phyloP scores from a whole-genome alignment of 75 land plant species.

The Azolla pinnata region DNA sequence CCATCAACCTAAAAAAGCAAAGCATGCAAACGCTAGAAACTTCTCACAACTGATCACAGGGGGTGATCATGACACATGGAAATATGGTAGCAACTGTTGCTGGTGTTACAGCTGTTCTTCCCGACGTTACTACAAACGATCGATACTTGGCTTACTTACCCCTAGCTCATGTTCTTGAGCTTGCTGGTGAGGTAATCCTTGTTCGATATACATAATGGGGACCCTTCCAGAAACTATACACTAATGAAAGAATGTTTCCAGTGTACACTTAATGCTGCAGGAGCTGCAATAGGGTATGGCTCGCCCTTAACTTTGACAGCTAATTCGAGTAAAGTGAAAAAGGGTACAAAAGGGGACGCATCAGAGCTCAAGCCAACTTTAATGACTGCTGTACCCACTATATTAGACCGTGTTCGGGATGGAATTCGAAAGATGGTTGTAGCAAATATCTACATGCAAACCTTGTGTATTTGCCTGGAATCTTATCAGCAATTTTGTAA shows the following conservation, averaged over 20 bases:
- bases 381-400: constrained; percentile 85
- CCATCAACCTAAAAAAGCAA: not conserved
- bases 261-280: constrained; percentile 56
- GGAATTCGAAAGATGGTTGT: constrained; percentile 70
- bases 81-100: constrained; percentile 78
- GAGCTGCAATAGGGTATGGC: constrained; percentile 83
- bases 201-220: not conserved
- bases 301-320: constrained; percentile 90
- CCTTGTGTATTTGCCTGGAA: not conserved
- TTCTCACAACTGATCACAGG: constrained; percentile 41
- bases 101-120: constrained; percentile 56
- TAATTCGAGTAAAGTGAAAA: constrained; percentile 77
- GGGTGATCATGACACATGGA: constrained; percentile 87
- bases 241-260: constrained; percentile 13
- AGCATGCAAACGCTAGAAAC: not conserved
- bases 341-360: constrained; percentile 79
- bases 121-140: constrained; percentile 40
- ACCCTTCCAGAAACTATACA: not conserved
- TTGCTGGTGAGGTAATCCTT: constrained; percentile 70
- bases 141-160: constrained; percentile 82
- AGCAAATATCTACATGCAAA: not conserved
- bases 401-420: constrained; percentile 86
- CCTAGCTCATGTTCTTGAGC: constrained; percentile 83
- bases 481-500: not conserved
- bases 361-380: constrained; percentile 53